phyloP scores from a whole-genome alignment of 345 rosid genomes.

The Punica granatum region DNA sequence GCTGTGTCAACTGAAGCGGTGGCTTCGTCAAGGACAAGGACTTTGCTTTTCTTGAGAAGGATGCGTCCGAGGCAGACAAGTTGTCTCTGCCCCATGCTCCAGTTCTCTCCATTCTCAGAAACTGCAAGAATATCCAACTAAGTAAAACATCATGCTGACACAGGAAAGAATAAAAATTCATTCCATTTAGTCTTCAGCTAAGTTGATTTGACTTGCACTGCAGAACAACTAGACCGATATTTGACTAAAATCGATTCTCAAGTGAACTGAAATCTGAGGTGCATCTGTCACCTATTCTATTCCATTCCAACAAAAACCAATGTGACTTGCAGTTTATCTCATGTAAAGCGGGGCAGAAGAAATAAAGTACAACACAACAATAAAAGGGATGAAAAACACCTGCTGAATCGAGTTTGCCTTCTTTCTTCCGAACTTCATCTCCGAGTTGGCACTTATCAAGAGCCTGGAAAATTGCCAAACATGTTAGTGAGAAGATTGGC shows the following conservation, averaged over 20 bases:
- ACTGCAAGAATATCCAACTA: slow-evolving; percentile 23
- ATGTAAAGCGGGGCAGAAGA: not conserved
- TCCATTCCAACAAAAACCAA: too few relatives aligned
- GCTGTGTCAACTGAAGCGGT: slow-evolving; percentile 90
- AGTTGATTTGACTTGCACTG: not conserved
- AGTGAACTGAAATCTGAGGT: too few relatives aligned
- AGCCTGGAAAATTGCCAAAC: slow-evolving; percentile 35
- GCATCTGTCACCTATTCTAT: too few relatives aligned
- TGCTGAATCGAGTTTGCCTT: slow-evolving; percentile 55
- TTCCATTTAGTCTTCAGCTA: not conserved
- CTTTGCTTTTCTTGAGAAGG: slow-evolving; percentile 68
- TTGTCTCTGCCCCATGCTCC: slow-evolving; percentile 97
- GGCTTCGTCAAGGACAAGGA: slow-evolving; percentile 87
- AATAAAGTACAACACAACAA: not conserved
- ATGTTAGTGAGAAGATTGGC: not conserved
- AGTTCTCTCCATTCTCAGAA: slow-evolving; percentile 80
- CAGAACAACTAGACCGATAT: not conserved
- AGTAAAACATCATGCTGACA: not conserved
- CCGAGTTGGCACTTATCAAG: slow-evolving; percentile 93
- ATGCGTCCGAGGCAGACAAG: slow-evolving; percentile 81
- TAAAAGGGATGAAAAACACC: slow-evolving; percentile 23
- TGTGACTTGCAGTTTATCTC: too few relatives aligned
- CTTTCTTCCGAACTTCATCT: slow-evolving; percentile 76
- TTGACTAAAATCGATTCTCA: too few relatives aligned
- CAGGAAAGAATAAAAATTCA: not conserved